These are phyloP conservation scores for Chrysanthemum makinoi DNA, from an alignment of 129 eudicot species.

Conservation along the genomic window DNA sequence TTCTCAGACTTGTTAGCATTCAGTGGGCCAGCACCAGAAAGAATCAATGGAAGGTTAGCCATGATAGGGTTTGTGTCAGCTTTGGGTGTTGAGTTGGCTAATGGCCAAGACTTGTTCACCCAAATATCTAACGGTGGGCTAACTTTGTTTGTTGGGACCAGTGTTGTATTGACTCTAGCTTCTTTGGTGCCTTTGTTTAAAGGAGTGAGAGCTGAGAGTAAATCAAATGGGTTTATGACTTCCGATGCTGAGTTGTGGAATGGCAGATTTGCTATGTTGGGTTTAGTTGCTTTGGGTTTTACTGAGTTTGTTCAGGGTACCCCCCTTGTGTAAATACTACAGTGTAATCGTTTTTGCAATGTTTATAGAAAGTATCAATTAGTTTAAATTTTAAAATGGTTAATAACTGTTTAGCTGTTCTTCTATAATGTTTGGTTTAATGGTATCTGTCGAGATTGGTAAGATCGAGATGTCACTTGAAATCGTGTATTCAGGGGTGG, in stretches of 20 bases:
- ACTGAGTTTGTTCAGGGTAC: conserved; percentile 69
- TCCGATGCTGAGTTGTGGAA: conserved; percentile 55
- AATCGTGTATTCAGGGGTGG: too few relatives aligned
- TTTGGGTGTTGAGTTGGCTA: conserved; percentile 51
- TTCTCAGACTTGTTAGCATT: conserved; percentile 53
- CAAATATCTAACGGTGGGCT: conserved; percentile 67
- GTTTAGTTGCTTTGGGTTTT: conserved; percentile 75
- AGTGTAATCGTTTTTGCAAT: too few relatives aligned
- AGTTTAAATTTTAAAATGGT: too few relatives aligned
- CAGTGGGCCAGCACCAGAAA: conserved; percentile 70
- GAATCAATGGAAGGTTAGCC: conserved; percentile 42
- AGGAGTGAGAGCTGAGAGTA: conserved; percentile 54
- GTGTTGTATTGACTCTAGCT: conserved; percentile 46
- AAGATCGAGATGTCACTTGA: too few relatives aligned
- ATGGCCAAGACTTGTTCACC: conserved; percentile 46
- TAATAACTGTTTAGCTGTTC: too few relatives aligned
- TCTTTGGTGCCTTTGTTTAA: conserved; percentile 64
- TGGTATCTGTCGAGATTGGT: too few relatives aligned
- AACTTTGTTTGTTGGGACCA: conserved; percentile 53
- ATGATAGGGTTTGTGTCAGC: conserved; percentile 85
- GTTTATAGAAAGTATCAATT: too few relatives aligned
- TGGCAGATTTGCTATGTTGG: conserved; percentile 83
- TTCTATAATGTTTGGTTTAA: too few relatives aligned
- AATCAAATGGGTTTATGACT: conserved; percentile 19
- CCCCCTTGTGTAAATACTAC: conserved; percentile 41